Base-by-base conservation (phyloP, 129 eudicot species). In the Arctium lappa region DNA sequence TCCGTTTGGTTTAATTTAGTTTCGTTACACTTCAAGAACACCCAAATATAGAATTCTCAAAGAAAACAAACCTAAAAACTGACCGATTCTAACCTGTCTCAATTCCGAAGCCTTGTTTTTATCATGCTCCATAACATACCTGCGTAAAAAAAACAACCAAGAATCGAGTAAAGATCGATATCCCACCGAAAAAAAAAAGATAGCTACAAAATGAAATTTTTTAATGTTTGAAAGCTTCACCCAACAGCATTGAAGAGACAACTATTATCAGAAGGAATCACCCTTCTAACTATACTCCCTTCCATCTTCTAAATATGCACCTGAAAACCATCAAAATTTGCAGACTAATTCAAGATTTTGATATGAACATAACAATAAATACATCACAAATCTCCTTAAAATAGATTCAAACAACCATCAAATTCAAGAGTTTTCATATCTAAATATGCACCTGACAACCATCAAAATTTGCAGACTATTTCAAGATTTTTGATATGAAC, bases 231-330 rank as follows among this genome's bases (percentile, higher is more conserved):
- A 11, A 77, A 84, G 44, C 22, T 79, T 87, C 83, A 95, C 99
- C 99, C 98, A 70, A 95, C 95, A 36, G 99, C 98, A 85, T 91
- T 95, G 83, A 95, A 95, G 63, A 95, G 95, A 81, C 99, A 95
- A 83, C 99, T 95, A 76, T 95, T 95, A 83, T 95, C 99, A 0
- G 99, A 95, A 72, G 99, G 99, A 83, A 95, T 91, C 50, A 95
- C 98, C 72, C 99, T 89, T 86, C 98, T 87, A 37, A 93, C 89
- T 12, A 93, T 86, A 80, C 76, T 80, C 60, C 98, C 99, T 83
- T 93, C 99, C 99, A 95, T 94, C 50, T 85, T 82, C 8, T 80
- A 38, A 38, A 79, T 86, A 73, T 33, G 39, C 73, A 86, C 86
- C 89, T 86, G 80, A 74, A 82, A 56, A 33, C 22, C 66, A 56